These are phyloP conservation scores for Colletotrichum phormii DNA, from an alignment of 2,329 filamentous ascomycete genomes.

Conservation along the genomic window DNA sequence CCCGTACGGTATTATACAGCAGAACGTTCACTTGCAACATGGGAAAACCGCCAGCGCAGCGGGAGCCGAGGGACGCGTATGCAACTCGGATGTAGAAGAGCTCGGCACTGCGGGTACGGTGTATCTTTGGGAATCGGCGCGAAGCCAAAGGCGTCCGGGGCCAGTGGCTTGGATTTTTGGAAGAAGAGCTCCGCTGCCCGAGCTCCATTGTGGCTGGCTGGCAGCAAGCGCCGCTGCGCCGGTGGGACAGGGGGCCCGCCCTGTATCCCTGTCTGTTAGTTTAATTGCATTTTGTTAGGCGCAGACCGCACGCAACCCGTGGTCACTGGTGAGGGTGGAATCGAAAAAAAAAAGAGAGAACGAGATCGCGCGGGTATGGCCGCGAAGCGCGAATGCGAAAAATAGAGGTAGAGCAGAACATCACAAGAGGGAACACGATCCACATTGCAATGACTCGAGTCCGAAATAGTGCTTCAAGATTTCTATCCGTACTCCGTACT, in stretches of 20 bases:
- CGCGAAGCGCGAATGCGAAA: background rate
- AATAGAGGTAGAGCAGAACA: background rate
- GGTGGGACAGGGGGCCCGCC: background rate
- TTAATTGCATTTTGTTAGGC: background rate
- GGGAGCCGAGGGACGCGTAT: slow-evolving; percentile 24
- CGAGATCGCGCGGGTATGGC: background rate
- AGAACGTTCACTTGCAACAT: too few species aligned
- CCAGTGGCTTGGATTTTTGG: too few species aligned
- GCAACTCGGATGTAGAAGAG: background rate
- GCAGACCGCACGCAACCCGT: background rate
- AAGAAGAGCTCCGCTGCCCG: too few species aligned
- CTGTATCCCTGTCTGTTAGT: background rate
- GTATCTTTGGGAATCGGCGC: background rate
- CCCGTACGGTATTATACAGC: too few species aligned
- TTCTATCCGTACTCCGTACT: too few species aligned
- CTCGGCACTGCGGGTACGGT: slow-evolving; percentile 7
- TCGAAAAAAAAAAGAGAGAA: background rate
- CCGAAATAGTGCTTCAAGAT: background rate
- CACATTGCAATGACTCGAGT: slow-evolving; percentile 2
- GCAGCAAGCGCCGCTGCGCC: background rate
- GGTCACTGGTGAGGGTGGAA: background rate
- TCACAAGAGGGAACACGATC: background rate
- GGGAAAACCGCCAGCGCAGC: background rate
- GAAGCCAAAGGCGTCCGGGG: background rate
- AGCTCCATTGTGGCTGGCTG: background rate